Base-by-base conservation (phyloP, 2,329 filamentous ascomycete species). In the Phialemonium atrogriseum region DNA sequence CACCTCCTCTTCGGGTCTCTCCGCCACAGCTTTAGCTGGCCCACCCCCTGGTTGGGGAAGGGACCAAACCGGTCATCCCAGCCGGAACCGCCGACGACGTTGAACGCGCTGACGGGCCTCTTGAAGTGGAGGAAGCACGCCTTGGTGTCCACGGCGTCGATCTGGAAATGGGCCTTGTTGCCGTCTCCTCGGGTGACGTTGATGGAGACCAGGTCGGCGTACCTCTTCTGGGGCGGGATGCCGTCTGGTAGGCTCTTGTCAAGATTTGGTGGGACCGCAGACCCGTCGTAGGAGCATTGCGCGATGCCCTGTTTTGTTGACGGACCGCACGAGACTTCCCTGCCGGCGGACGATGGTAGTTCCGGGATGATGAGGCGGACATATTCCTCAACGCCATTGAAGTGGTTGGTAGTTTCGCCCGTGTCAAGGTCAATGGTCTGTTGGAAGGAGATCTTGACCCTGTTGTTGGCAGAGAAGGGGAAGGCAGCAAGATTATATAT, bases 401-500 rank as follows among this genome's bases (percentile, higher is more conserved):
- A 62, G 20, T 74, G 76, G 24, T 88, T 82, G 3, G 60, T 64
- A 42, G 86, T 85, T 10, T 68, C 60, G n/a, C 79, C 78, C 4
- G 68, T 74, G 42, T 84, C 82, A 8, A 94, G 70, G 43, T 94
- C 74, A 28, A 95, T 65, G 8, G 73, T 73, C 52, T 98, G 88
- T 30, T 84, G 65, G 54, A 96, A 95, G 56, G 79, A 93, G 28
- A 89, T 68, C 56, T 96, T 96, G 55, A 94, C 76, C 22, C 85
- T 74, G 51, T 79, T 83, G 37, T 77, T 70, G 14, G 73, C 61
- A 1, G 85, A 91, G 58, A 96, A 96, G 0, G 91, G 91, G 55
- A 94, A 95, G 2, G 84, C 84, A 3, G 74, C 60, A 5, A 95
- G 71, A 50, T 93, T 94, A 63, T 94, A 96, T 34, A 88, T 70